These are phyloP conservation scores for Ananas comosus DNA, from an alignment of 176 grass and related monocot genomes.

Conservation along the genomic window DNA sequence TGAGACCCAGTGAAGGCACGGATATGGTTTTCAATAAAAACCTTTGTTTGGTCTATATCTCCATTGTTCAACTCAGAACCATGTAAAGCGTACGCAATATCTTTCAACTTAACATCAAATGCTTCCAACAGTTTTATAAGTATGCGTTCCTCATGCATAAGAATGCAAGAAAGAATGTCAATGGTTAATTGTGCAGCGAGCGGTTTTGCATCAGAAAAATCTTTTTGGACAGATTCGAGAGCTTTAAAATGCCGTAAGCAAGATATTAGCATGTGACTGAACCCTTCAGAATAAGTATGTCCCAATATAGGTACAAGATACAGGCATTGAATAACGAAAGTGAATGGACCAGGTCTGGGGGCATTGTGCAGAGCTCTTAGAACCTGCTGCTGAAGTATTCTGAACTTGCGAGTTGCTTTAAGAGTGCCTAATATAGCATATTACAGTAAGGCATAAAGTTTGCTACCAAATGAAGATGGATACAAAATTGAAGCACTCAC, in stretches of 20 bases:
- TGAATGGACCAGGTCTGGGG: constrained; percentile 86
- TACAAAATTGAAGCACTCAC: neutral
- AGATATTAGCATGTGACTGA: constrained; percentile 84
- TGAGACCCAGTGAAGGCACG: constrained; percentile 47
- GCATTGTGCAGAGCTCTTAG: constrained; percentile 53
- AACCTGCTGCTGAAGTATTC: constrained; percentile 59
- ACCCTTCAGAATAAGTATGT: constrained; percentile 59
- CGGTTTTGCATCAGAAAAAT: constrained; percentile 73
- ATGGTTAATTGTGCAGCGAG: constrained; percentile 50
- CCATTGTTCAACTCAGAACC: constrained; percentile 39
- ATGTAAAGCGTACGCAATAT: constrained; percentile 51
- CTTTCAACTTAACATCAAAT: constrained; percentile 70
- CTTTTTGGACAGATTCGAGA: constrained; percentile 31
- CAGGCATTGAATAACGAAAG: constrained; percentile 80
- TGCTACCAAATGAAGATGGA: neutral
- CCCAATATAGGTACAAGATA: constrained; percentile 77
- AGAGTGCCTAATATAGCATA: constrained; percentile 43
- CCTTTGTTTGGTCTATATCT: constrained; percentile 34
- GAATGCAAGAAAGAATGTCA: constrained; percentile 50
- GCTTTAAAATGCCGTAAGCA: constrained; percentile 62
- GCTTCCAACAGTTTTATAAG: constrained; percentile 73
- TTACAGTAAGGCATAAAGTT: neutral
- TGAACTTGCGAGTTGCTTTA: constrained; percentile 85
- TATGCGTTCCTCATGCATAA: constrained; percentile 72
- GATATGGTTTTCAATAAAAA: constrained; percentile 38